A percentile compares a stretch with the other conserved stretches of the same genome.
Evolutionary conservation across 139 green algal species (phyloP).

Genomic region (Nannochloris sp.): DNA sequence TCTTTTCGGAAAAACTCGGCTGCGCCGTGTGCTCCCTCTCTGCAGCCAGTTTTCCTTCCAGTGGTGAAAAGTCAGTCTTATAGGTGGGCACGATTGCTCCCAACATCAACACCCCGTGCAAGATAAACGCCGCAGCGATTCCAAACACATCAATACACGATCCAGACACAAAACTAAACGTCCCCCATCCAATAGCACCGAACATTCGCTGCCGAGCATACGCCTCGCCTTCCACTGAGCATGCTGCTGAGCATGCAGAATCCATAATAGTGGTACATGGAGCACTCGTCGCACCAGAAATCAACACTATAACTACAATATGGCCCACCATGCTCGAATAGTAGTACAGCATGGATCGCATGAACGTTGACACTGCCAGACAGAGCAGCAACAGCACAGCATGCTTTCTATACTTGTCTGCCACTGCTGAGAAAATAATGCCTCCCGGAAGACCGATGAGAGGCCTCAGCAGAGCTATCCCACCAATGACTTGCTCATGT

Average conservation of each 20-base stretch:
- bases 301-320: conserved; percentile 20
- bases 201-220: conserved; percentile 29
- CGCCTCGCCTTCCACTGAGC: conserved; percentile 6
- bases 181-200: conserved; percentile 35
- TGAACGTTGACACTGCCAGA: conserved; percentile 15
- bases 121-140: conserved; percentile 9
- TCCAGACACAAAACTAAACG: conserved; percentile 15
- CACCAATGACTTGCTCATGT: conserved; percentile 27
- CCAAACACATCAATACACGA: background rate
- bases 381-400: conserved; percentile 21
- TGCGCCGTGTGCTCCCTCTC: background rate
- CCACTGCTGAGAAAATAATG: conserved; percentile 21
- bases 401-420: conserved; percentile 36
- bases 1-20: conserved; percentile 11
- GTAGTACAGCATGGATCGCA: background rate
- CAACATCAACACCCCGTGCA: conserved; percentile 8
- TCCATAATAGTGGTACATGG: conserved; percentile 40
- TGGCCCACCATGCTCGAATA: conserved; percentile 9
- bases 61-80: conserved; percentile 11
- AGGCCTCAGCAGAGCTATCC: conserved; percentile 22
- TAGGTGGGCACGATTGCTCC: background rate
- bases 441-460: conserved; percentile 11
- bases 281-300: conserved; percentile 26
- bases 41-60: conserved; percentile 21
- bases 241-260: conserved; percentile 30